phyloP scores from a whole-genome alignment of 352 stramenopile genomes.

The Phytophthora fragariae region DNA sequence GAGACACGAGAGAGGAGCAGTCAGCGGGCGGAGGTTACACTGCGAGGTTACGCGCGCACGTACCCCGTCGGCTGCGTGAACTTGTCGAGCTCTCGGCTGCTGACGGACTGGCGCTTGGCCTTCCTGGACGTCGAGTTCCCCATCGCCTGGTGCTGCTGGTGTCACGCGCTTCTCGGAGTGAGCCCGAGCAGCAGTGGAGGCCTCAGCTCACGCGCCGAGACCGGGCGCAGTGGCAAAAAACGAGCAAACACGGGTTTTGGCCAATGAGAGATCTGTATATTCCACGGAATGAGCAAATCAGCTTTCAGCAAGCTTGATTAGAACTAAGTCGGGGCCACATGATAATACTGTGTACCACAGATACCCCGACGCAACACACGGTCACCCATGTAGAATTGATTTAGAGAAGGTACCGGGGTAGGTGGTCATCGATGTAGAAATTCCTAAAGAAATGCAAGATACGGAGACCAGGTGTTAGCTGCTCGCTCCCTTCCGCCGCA shows the following conservation, averaged over 20 bases:
- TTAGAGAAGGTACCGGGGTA: too few species aligned
- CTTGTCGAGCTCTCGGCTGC: conserved; percentile 71
- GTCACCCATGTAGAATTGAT: too few species aligned
- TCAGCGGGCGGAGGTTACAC: not conserved
- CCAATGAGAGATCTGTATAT: not conserved
- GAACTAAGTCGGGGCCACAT: too few species aligned
- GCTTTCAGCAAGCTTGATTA: conserved; percentile 8
- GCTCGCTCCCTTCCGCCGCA: too few species aligned
- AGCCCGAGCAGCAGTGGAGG: conserved; percentile 3
- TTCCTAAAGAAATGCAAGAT: too few species aligned
- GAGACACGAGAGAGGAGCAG: not conserved
- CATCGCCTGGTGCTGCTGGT: conserved; percentile 37
- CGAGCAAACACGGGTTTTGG: not conserved
- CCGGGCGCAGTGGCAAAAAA: not conserved
- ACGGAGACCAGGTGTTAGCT: too few species aligned
- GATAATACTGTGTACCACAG: too few species aligned
- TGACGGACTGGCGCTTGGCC: conserved; percentile 37
- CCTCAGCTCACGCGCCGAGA: conserved; percentile 22
- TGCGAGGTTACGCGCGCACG: not conserved
- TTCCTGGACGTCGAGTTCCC: conserved; percentile 74
- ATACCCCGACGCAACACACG: too few species aligned
- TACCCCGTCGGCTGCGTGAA: conserved; percentile 72
- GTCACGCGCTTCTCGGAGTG: conserved; percentile 23
- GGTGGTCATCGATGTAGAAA: too few species aligned
- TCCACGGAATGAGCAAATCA: conserved; percentile 1